These are phyloP conservation scores for Stevia rebaudiana DNA, from an alignment of 140 eudicot species.

Conservation along the genomic window DNA sequence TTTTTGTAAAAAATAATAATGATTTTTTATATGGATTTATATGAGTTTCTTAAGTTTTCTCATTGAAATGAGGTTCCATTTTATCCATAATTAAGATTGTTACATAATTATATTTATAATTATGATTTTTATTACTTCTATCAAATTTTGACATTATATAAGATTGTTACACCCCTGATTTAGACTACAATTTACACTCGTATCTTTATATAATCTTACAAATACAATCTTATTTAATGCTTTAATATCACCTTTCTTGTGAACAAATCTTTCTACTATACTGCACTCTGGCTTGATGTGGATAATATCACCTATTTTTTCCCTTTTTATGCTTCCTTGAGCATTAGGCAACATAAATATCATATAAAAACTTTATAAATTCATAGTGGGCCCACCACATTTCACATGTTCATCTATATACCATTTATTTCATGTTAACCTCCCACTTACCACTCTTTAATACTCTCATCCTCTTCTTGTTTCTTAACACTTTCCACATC, in stretches of 20 bases:
- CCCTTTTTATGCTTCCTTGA: conserved; percentile 23
- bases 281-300: conserved; percentile 27
- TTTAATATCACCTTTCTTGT: conserved; percentile 19
- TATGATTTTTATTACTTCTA: no score
- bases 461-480: conserved; percentile 70
- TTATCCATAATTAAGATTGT: no score
- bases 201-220: not conserved
- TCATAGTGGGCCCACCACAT: conserved; percentile 36
- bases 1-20: no score
- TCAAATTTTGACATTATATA: no score
- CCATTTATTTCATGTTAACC: conserved; percentile 29
- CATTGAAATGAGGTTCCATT: no score
- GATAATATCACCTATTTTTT: conserved; percentile 4
- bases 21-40: no score
- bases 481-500: conserved; percentile 37
- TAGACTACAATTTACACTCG: not conserved
- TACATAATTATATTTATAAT: no score
- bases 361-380: conserved; percentile 24
- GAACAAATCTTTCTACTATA: conserved; percentile 15
- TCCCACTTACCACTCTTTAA: conserved; percentile 40
- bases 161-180: not conserved
- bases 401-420: conserved; percentile 49
- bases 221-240: conserved; percentile 13
- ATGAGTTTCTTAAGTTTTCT: no score
- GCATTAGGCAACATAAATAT: conserved; percentile 13